Evolutionary conservation across 169 alveolate genomes (phyloP).

Genomic region (Eimeria acervulina): DNA sequence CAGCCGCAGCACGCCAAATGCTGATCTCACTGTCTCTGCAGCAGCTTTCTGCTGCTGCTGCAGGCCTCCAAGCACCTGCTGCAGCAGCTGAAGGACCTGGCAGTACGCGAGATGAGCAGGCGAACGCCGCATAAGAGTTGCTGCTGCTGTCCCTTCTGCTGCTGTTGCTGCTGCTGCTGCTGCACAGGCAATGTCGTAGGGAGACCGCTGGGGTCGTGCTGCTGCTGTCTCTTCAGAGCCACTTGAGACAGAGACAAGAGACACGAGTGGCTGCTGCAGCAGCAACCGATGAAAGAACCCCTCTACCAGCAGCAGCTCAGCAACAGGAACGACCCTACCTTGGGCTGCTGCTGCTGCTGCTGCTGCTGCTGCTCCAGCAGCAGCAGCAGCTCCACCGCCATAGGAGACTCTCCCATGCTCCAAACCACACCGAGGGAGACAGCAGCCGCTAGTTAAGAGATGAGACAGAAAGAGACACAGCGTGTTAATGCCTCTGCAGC

Average conservation of each 20-base stretch:
- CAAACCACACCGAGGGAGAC: conserved; percentile 9
- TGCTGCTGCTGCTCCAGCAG: not conserved
- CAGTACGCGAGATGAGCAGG: conserved; percentile 38
- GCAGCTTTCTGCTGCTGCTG: not conserved
- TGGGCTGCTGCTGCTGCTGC: conserved; percentile 62
- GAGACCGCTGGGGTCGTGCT: not conserved
- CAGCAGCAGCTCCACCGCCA: not conserved
- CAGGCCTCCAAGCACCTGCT: conserved; percentile 54
- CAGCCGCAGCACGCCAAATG: conserved; percentile 49
- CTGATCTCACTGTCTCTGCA: not conserved
- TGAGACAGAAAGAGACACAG: conserved; percentile 34
- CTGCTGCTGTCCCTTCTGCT: conserved; percentile 46
- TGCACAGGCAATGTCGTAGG: conserved; percentile 16
- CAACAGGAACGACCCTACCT: conserved; percentile 23
- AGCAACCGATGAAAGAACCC: conserved; percentile 57
- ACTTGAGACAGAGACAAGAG: conserved; percentile 12
- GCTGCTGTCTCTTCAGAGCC: conserved; percentile 24
- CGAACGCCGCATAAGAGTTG: conserved; percentile 69
- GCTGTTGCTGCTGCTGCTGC: conserved; percentile 71
- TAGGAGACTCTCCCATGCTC: too few species aligned
- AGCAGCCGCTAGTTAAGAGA: conserved; percentile 46
- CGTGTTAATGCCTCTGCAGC: not conserved
- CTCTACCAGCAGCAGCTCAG: conserved; percentile 55
- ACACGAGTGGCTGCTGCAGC: conserved; percentile 71
- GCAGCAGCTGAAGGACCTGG: conserved; percentile 70